Evolutionary conservation across 1,284 basidiomycete genomes (phyloP), one percentile per base, ranked within the genome.

Genomic region (Anthracocystis setariae): DNA sequence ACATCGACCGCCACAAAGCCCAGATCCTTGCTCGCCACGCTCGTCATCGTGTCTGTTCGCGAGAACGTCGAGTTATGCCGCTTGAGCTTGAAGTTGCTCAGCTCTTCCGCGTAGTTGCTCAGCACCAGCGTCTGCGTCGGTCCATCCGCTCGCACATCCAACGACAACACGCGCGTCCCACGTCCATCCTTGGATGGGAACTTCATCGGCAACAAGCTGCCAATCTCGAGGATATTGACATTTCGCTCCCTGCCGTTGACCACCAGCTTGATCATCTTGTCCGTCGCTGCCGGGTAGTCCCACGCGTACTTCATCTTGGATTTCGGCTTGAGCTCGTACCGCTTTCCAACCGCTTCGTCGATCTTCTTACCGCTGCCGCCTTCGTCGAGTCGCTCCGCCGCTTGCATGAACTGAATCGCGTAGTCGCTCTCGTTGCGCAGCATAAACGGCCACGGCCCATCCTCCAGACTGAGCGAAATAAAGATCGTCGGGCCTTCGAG

Each of bases 211-310:
- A 93, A 85, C 37, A 97, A 87, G 65, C 92, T 89, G 46, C 96
- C 96, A 43, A 99, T 98, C 83, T 98, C 96, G 88, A 97, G 90
- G 62, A 97, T 90, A 80, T 98, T 96, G 53, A 98, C 86, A 23
- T 88, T 85, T 38, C 92, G 88, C n/a, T 89, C 88, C 17, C 87
- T 87, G 44, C 90, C 89, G 54, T 90, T 87, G 15, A 84, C 84
- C 35, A 81, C 70, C 15, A 98, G 85, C 50, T 89, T 84, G 39
- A 99, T 86, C 73, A 89, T 90, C 85, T 97, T 98, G 77, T 91
- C 90, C 53, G 86, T 85, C 3, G 90, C 89, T 9, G 94, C 92
- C 1, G 96, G 96, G 70, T 88, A 90, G 82, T 99, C 96, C 96
- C 96, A 99, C 7, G 94, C 91, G 81, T 98, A 99, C 50, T 87